These are phyloP conservation scores for Cryptococcus sp. DNA, from an alignment of 1,284 basidiomycete species.

Conservation along the genomic window DNA sequence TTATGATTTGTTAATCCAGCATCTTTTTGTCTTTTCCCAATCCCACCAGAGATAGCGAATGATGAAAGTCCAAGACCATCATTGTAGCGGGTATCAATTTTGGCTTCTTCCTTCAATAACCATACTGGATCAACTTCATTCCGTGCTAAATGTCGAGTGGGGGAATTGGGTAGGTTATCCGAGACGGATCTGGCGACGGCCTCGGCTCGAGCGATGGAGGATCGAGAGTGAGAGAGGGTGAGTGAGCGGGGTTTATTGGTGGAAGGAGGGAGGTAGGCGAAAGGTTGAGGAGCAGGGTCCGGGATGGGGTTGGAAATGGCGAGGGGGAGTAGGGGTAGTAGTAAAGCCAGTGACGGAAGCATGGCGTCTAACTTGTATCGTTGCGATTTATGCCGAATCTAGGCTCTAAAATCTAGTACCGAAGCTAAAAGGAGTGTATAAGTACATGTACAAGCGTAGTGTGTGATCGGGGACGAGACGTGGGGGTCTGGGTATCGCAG, in stretches of 20 bases:
- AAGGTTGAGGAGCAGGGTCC: conserved; percentile 10
- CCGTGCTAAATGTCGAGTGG: not conserved
- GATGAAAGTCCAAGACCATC: conserved; percentile 20
- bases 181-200: conserved; percentile 10
- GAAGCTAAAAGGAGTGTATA: too few relatives aligned
- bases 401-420: too few relatives aligned
- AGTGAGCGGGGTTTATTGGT: conserved; percentile 17
- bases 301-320: conserved; percentile 16
- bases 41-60: not conserved
- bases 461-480: too few relatives aligned
- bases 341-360: not conserved
- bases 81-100: conserved; percentile 37
- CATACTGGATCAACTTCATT: conserved; percentile 4
- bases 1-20: conserved; percentile 30
- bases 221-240: conserved; percentile 20
- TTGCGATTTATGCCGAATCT: too few relatives aligned
- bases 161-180: conserved; percentile 10
- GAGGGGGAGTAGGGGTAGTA: not conserved
- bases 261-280: conserved; percentile 10
- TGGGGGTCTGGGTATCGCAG: too few relatives aligned
- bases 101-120: conserved; percentile 33
- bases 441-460: too few relatives aligned
- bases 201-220: conserved; percentile 14
- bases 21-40: not conserved
- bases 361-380: too few relatives aligned